Percentiles rank a stretch among this genome's conserved stretches.
phyloP scores from a whole-genome alignment of 345 rosid species.

The Nephelium lappaceum region DNA sequence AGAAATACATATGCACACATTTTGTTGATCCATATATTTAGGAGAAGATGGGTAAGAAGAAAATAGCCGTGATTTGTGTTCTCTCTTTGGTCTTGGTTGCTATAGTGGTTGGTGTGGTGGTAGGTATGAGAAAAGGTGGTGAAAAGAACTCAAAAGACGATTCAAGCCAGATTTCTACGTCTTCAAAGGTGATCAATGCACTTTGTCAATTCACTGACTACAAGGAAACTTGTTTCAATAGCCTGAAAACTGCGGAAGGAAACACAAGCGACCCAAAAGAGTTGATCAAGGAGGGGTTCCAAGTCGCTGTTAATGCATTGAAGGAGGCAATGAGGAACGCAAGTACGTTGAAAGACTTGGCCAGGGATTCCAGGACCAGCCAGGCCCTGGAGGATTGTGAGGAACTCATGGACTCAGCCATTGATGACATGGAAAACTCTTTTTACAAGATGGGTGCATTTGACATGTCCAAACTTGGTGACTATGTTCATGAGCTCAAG shows the following conservation, averaged over 20 bases:
- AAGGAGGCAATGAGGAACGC: conserved; percentile 43
- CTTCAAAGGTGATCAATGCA: conserved; percentile 50
- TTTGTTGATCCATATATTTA: not conserved
- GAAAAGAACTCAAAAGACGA: not conserved
- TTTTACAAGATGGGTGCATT: conserved; percentile 41
- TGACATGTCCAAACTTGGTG: conserved; percentile 34
- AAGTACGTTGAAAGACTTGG: conserved; percentile 37
- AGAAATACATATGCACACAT: no score
- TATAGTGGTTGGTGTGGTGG: conserved; percentile 58
- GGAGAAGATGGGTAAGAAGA: conserved; percentile 32
- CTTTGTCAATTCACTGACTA: conserved; percentile 72
- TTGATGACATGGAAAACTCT: conserved; percentile 55
- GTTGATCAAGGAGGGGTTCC: conserved; percentile 56
- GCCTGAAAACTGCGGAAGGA: conserved; percentile 42
- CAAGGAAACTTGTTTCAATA: conserved; percentile 48
- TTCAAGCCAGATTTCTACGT: conserved; percentile 11
- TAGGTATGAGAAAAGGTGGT: conserved; percentile 27
- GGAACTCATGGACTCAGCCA: conserved; percentile 53
- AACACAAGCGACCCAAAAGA: conserved; percentile 56
- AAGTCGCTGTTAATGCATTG: conserved; percentile 45
- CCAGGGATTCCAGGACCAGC: conserved; percentile 49
- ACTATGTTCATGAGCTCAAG: conserved; percentile 50
- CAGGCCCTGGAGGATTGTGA: conserved; percentile 59
- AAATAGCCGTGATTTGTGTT: conserved; percentile 45
- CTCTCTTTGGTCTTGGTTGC: conserved; percentile 60